phyloP scores from a whole-genome alignment of 2,329 filamentous ascomycete species.

The Escovopsis sp. region DNA sequence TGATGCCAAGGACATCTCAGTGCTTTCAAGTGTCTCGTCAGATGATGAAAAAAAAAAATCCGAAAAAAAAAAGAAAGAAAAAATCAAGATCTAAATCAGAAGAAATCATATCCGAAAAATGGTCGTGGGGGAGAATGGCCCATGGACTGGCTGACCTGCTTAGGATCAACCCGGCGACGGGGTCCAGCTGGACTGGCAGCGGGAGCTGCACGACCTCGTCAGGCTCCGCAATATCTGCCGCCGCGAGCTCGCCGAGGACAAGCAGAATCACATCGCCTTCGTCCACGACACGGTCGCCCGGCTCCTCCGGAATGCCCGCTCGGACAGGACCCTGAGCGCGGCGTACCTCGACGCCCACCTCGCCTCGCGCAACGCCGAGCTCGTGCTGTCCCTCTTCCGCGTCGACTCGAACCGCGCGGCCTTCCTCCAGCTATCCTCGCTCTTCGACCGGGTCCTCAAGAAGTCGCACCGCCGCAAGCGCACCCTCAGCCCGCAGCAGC shows the following conservation, averaged over 20 bases:
- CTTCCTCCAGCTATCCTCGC: conserved; percentile 49
- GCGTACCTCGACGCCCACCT: conserved; percentile 21
- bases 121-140: neutral
- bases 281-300: conserved; percentile 30
- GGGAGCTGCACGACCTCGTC: conserved; percentile 28
- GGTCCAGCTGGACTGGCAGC: conserved; percentile 25
- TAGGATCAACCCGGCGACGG: conserved; percentile 15
- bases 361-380: conserved; percentile 30
- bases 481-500: conserved; percentile 14
- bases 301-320: conserved; percentile 28
- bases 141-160: neutral
- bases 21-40: too few species aligned
- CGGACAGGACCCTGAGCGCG: conserved; percentile 17
- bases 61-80: too few species aligned
- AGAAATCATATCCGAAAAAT: too few species aligned
- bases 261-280: conserved; percentile 32
- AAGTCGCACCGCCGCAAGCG: neutral
- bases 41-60: too few species aligned
- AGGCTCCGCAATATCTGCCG: conserved; percentile 29
- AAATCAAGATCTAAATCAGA: too few species aligned
- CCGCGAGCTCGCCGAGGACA: conserved; percentile 21
- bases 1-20: too few species aligned
- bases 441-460: conserved; percentile 38
- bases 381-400: conserved; percentile 31
- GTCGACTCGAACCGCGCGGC: conserved; percentile 36